Conservation (phyloP, 1,284 basidiomycete genomes). For the Fomitopsis palustris region DNA sequence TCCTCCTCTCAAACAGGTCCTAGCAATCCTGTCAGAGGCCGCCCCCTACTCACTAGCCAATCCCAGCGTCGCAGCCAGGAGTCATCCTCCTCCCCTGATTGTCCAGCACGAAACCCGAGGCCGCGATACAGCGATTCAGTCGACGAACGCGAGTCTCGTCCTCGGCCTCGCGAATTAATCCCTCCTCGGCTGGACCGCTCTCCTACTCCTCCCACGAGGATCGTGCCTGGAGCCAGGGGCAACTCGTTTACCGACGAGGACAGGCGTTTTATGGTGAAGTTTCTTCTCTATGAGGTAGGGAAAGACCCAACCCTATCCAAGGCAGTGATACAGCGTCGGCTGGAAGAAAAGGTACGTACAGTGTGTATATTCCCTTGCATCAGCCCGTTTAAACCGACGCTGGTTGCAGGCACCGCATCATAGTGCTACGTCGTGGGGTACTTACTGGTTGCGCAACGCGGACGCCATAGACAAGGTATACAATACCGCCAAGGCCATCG, state of each 20-base stretch:
- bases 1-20: not conserved
- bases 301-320: slow-evolving; percentile 48
- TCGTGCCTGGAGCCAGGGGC: slow-evolving; percentile 40
- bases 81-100: not conserved
- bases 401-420: slow-evolving; percentile 7
- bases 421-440: not conserved
- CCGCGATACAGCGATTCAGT: not conserved
- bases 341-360: slow-evolving; percentile 50
- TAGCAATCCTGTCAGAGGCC: not conserved
- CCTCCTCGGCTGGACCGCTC: slow-evolving; percentile 61
- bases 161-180: slow-evolving; percentile 17
- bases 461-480: not conserved
- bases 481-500: not conserved
- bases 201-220: slow-evolving; percentile 57
- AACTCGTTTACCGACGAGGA: slow-evolving; percentile 65
- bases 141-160: not conserved
- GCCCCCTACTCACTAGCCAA: not conserved
- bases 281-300: slow-evolving; percentile 56
- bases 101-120: not conserved
- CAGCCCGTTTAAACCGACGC: not conserved
- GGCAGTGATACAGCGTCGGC: slow-evolving; percentile 39
- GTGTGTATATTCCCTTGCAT: too few species aligned
- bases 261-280: slow-evolving; percentile 58
- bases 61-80: not conserved
- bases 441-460: slow-evolving; percentile 1